Conservation (phyloP, 2,329 filamentous ascomycete genomes). For the Zasmidium cellare region DNA sequence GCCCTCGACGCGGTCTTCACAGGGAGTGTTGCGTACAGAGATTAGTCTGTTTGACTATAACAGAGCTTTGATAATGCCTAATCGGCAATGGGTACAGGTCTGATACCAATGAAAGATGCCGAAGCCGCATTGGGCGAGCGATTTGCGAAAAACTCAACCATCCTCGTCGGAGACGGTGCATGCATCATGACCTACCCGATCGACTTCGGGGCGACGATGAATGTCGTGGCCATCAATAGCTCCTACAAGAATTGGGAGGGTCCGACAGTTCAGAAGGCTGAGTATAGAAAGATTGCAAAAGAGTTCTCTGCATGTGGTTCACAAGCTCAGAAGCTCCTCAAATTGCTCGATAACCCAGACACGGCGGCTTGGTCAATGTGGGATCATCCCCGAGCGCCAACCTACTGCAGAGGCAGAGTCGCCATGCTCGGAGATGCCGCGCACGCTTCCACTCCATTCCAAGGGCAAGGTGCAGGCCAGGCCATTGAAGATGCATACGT, state of each 20-base stretch:
- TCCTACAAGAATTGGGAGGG: slow-evolving; percentile 24
- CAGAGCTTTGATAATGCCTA: slow-evolving; percentile 39
- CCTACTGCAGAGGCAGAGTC: slow-evolving; percentile 30
- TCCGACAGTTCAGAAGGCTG: slow-evolving; percentile 9
- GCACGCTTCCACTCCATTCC: slow-evolving; percentile 42
- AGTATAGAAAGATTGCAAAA: slow-evolving; percentile 7
- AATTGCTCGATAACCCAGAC: slow-evolving; percentile 12
- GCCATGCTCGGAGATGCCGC: slow-evolving; percentile 29
- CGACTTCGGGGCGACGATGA: slow-evolving; percentile 55
- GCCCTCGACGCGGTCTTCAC: slow-evolving; percentile 52
- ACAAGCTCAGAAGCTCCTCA: slow-evolving; percentile 11
- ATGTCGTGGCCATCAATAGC: slow-evolving; percentile 52
- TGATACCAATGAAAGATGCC: slow-evolving; percentile 55
- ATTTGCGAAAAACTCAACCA: slow-evolving; percentile 19
- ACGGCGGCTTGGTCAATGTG: slow-evolving; percentile 41
- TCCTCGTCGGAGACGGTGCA: slow-evolving; percentile 49
- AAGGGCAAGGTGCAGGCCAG: slow-evolving; percentile 35
- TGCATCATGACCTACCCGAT: slow-evolving; percentile 63
- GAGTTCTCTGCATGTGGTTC: slow-evolving; percentile 7
- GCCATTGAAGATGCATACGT: slow-evolving; percentile 32
- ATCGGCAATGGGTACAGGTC: slow-evolving; percentile 33
- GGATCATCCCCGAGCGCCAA: slow-evolving; percentile 43
- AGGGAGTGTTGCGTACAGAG: slow-evolving; percentile 61
- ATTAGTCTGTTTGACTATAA: too few relatives aligned
- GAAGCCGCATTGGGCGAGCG: slow-evolving; percentile 19